These are phyloP conservation scores for Erythrophleum ivorense DNA, from an alignment of 331 rosid species.

Conservation along the genomic window DNA sequence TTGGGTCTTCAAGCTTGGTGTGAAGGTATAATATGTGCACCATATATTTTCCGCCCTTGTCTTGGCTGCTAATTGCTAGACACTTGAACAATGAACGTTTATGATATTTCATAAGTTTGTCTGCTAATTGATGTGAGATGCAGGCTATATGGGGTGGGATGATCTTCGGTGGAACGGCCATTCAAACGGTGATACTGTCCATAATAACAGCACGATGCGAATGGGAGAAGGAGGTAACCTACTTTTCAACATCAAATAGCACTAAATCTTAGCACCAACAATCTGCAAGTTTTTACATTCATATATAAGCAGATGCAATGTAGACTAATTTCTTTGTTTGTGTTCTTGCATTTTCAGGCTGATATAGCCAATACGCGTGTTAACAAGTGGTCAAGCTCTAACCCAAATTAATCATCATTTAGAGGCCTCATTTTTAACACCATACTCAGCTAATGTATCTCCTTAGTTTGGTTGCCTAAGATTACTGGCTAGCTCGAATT, in stretches of 20 bases:
- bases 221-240: conserved; percentile 61
- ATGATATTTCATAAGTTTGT: too few relatives aligned
- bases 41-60: background rate
- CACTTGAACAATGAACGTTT: too few relatives aligned
- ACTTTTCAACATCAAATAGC: background rate
- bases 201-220: conserved; percentile 46
- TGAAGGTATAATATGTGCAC: conserved; percentile 40
- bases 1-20: conserved; percentile 59
- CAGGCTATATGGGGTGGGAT: conserved; percentile 72
- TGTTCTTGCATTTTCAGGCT: background rate
- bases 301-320: too few relatives aligned
- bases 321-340: background rate
- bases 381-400: background rate
- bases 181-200: conserved; percentile 52
- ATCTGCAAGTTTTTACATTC: too few relatives aligned
- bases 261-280: too few relatives aligned
- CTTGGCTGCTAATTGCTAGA: background rate
- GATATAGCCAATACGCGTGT: background rate
- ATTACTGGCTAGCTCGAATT: too few relatives aligned
- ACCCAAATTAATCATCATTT: background rate
- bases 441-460: too few relatives aligned
- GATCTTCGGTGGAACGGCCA: conserved; percentile 63
- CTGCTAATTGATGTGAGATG: too few relatives aligned
- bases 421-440: background rate
- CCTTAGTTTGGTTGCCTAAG: too few relatives aligned